Percentiles rank a stretch among this genome's conserved stretches.
Conservation (phyloP, 306 rosid genomes). For the Quercus cerris region DNA sequence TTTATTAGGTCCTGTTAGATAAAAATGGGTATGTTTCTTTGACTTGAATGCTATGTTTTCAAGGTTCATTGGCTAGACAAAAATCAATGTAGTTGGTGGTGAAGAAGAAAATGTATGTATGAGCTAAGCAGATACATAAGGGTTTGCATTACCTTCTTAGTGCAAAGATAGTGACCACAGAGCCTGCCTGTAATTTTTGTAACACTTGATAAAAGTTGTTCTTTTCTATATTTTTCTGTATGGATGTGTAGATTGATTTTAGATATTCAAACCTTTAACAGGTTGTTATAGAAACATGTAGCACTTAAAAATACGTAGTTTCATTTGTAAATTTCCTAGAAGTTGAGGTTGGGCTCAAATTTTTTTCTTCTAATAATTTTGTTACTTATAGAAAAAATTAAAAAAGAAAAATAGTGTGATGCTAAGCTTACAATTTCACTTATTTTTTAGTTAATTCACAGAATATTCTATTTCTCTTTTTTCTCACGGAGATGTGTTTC, state of each 20-base stretch:
- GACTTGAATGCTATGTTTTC: neutral
- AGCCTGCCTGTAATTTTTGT: neutral
- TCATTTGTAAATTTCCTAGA: neutral
- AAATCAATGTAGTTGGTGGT: neutral
- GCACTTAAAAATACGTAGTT: neutral
- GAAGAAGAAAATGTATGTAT: neutral
- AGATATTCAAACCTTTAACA: neutral
- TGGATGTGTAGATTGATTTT: neutral
- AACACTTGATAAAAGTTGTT: neutral
- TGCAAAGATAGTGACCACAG: neutral
- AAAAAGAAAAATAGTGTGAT: neutral
- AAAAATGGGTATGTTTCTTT: conserved; percentile 2
- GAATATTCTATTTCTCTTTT: neutral
- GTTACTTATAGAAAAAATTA: neutral
- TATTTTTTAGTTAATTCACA: neutral
- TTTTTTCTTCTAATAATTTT: neutral
- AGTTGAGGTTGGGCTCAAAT: neutral
- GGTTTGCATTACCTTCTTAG: neutral
- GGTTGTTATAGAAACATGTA: neutral
- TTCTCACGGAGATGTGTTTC: neutral
- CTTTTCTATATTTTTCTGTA: neutral
- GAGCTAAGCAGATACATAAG: neutral
- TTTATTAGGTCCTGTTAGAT: conserved; percentile 8
- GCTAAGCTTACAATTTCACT: neutral
- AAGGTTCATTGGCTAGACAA: neutral